phyloP scores from a whole-genome alignment of 2,329 filamentous ascomycete species.

The Sarocladium kiliense region DNA sequence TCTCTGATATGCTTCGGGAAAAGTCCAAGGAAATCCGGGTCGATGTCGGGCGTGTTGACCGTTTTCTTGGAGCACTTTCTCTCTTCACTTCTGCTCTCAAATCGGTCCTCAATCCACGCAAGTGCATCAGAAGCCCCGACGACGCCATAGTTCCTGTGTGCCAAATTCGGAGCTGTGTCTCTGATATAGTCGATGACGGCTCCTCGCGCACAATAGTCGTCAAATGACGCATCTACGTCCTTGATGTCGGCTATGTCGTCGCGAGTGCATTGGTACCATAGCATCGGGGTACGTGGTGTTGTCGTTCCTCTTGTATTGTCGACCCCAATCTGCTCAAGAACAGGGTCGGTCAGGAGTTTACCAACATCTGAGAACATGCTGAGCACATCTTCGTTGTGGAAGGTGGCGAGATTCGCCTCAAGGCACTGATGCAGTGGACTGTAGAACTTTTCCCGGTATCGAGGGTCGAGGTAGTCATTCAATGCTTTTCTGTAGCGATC shows the following conservation, averaged over 20 bases:
- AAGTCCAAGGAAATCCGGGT: not conserved
- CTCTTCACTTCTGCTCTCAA: not conserved
- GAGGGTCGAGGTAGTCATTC: not conserved
- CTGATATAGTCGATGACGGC: not conserved
- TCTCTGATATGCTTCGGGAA: not conserved
- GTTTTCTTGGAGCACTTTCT: not conserved
- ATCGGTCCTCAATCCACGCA: not conserved
- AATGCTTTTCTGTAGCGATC: not conserved
- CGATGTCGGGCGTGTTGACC: not conserved
- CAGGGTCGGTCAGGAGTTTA: not conserved
- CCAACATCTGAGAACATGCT: not conserved
- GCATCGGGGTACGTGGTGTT: not conserved
- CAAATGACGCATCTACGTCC: not conserved
- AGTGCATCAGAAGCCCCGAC: not conserved
- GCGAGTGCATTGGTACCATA: not conserved
- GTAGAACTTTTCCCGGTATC: not conserved
- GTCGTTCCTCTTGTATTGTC: not conserved
- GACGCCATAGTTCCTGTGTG: slow-evolving; percentile 2
- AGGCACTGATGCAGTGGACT: not conserved
- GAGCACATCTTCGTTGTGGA: not conserved
- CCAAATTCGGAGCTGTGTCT: not conserved
- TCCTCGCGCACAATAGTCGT: not conserved
- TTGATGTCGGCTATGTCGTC: not conserved
- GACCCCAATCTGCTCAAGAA: not conserved
- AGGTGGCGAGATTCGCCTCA: not conserved